These are phyloP conservation scores for Chloranthus sessilifolius DNA, from an alignment of 164 flowering plant species.

Conservation along the genomic window DNA sequence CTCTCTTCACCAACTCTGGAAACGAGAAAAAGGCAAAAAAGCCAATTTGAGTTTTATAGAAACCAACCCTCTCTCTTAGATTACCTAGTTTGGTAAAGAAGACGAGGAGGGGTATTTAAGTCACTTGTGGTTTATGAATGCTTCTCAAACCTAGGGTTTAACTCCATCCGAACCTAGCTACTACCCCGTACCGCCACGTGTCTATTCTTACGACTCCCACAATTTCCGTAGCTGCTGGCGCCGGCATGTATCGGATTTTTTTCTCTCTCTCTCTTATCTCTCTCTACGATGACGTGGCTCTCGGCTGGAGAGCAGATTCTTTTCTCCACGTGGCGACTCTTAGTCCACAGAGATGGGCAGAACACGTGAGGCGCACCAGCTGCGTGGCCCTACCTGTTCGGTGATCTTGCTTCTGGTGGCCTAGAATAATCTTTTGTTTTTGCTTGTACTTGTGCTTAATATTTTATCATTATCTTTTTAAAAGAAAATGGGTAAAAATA, in stretches of 20 bases:
- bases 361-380: background rate
- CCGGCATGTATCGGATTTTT: background rate
- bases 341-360: background rate
- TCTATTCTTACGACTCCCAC: background rate
- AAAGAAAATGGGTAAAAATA: background rate
- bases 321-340: constrained; percentile 1
- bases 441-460: background rate
- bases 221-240: background rate
- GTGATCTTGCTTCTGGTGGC: background rate
- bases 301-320: constrained; percentile 3
- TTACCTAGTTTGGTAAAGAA: background rate
- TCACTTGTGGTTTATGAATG: background rate
- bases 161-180: background rate
- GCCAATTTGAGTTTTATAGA: background rate
- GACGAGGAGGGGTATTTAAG: background rate
- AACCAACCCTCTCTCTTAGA: background rate
- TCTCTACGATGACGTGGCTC: constrained; percentile 2
- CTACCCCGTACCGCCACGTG: constrained; percentile 1
- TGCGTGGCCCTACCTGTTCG: background rate
- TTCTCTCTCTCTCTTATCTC: too few species aligned
- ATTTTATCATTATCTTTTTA: background rate
- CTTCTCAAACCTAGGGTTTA: background rate
- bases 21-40: background rate
- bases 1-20: constrained; percentile 3
- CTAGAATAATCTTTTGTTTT: background rate